phyloP scores from a whole-genome alignment of 257 asterid species.

The Anisodus acutangulus region DNA sequence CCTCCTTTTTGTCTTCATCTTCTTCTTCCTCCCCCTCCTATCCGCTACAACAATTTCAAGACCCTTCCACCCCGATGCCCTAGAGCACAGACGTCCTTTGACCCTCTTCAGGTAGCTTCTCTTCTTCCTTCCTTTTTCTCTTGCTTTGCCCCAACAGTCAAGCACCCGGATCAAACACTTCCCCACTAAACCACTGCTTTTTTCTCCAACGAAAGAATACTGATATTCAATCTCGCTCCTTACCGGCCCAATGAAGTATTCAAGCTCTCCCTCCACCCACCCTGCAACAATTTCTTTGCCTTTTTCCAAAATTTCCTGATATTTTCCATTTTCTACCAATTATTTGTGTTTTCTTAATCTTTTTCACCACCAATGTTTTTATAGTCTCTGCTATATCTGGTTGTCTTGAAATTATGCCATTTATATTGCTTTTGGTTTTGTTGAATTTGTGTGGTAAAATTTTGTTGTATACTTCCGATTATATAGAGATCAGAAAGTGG shows the following conservation, averaged over 20 bases:
- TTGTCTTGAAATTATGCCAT: neutral
- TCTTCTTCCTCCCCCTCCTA: neutral
- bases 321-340: neutral
- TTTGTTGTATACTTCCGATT: neutral
- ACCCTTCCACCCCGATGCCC: neutral
- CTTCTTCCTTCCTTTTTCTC: constrained; percentile 9
- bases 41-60: constrained; percentile 18
- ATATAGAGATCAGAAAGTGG: constrained; percentile 12
- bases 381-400: neutral
- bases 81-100: neutral
- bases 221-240: neutral
- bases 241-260: neutral
- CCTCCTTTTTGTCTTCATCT: neutral
- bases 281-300: neutral
- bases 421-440: neutral
- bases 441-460: neutral
- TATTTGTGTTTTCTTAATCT: neutral
- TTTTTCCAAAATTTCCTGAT: neutral
- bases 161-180: neutral
- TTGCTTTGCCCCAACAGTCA: neutral
- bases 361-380: neutral
- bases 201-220: neutral
- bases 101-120: neutral
- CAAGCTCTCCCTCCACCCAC: neutral
- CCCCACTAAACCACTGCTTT: neutral